Base-by-base conservation (phyloP, 106 monocot genomes). In the Phalaenopsis aphrodite region DNA sequence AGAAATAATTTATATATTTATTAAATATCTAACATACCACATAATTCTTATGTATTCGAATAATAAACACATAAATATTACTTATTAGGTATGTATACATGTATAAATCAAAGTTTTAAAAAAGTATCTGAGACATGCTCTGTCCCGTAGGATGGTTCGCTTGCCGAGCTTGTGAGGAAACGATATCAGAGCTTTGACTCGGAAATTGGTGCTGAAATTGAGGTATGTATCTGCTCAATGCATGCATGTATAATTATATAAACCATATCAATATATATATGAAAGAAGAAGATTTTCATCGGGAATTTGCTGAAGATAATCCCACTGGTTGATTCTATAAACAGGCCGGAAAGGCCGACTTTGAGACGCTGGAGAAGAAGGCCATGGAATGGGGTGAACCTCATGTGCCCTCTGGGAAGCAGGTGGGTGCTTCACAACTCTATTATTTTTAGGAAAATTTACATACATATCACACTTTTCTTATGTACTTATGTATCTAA, bases 311-410 rank as follows among this genome's bases (percentile, higher is more conserved):
- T 38, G 39, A 69, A 30, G 19, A 61, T 61, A 9, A 30, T 61
- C 61, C n/a, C n/a, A 39, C 69, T 43, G 3, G 11, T 9, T 9
- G 21, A 49, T 24, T 65, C 46, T 24, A 61, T 71, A 15, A 75
- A 79, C 67, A 99, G 99, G 95, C 93, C 82, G 99, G 94, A 72
- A 93, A 90, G 76, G 91, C 82, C 41, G 95, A 99, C 85, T 95
- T 99, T 73, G 93, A 88, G 84, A 91, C 88, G 8, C 90, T 99
- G 74, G 94, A 99, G 81, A 93, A 93, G 88, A 93, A 91, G 81
- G 93, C 86, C 75, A 80, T 95, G 83, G 93, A 99, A 78, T 93
- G 82, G 89, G 99, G 88, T 5, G 99, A 99, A 56, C 93, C 95
- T 24, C 56, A 76, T 77, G 91, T 99, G 82, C 30, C 92, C 17